These are phyloP conservation scores for Sporobolomyces roseus DNA, from an alignment of 768 basidiomycete species.

Conservation along the genomic window DNA sequence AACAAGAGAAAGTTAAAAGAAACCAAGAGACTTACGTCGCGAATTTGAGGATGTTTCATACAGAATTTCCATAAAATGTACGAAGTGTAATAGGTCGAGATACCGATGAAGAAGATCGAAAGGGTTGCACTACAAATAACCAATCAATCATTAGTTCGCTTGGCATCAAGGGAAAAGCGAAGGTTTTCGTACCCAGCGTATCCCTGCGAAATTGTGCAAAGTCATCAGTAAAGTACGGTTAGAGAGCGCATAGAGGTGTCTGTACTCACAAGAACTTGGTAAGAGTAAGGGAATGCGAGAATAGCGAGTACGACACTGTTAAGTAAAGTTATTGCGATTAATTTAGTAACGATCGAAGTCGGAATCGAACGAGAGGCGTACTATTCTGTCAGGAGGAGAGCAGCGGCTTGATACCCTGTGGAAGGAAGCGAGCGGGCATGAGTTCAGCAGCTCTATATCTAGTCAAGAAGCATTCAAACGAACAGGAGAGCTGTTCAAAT, in stretches of 20 bases:
- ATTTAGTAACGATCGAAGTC: no score
- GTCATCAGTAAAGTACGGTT: not conserved
- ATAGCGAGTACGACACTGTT: conserved; percentile 35
- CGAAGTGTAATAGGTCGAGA: conserved; percentile 32
- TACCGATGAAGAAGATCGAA: conserved; percentile 19
- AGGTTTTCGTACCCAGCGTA: conserved; percentile 23
- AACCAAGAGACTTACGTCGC: no score
- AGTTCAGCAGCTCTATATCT: not conserved
- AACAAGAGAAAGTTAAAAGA: no score
- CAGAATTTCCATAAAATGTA: conserved; percentile 43
- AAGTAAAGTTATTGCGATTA: no score
- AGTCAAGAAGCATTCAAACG: not conserved
- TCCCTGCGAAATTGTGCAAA: conserved; percentile 25
- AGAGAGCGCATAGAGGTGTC: not conserved
- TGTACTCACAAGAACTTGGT: conserved; percentile 20
- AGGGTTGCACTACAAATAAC: conserved; percentile 9
- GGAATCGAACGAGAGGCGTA: conserved; percentile 8
- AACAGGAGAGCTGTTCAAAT: conserved; percentile 20
- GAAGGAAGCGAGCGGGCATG: no score
- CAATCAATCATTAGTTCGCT: not conserved
- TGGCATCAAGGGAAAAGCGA: not conserved
- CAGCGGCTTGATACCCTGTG: conserved; percentile 17
- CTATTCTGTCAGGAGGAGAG: conserved; percentile 33
- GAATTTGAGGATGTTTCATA: conserved; percentile 32
- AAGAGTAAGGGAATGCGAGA: conserved; percentile 41